phyloP scores from a whole-genome alignment of 148 eudicot genomes.

The Spergularia bocconei region DNA sequence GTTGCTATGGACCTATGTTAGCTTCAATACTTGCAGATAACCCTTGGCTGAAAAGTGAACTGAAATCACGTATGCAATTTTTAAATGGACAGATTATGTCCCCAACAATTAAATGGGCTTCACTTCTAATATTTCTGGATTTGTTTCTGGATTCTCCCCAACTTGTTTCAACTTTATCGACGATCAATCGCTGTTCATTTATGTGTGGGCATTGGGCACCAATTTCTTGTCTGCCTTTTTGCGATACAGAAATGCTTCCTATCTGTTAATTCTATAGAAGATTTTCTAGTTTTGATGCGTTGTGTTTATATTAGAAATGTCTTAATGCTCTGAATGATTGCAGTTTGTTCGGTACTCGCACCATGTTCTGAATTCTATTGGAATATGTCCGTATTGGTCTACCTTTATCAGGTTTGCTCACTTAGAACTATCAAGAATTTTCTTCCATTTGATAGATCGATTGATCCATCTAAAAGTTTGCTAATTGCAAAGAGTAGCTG shows the following conservation, averaged over 20 bases:
- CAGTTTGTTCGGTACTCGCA: slow-evolving; percentile 80
- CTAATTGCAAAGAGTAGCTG: not conserved
- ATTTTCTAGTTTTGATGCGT: not conserved
- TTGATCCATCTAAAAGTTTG: not conserved
- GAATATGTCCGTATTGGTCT: slow-evolving; percentile 52
- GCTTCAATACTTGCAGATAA: not conserved
- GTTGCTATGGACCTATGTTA: not conserved
- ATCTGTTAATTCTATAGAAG: not conserved
- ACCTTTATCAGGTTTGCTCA: slow-evolving; percentile 65
- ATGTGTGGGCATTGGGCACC: not conserved
- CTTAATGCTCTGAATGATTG: slow-evolving; percentile 24
- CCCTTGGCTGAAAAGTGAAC: too few species aligned
- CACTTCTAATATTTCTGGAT: not conserved
- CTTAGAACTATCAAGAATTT: slow-evolving; percentile 1
- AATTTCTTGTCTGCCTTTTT: not conserved
- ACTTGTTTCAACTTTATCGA: not conserved
- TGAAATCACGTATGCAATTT: not conserved
- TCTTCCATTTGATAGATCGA: not conserved
- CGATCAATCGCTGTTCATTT: not conserved
- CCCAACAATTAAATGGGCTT: not conserved
- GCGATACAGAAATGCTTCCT: not conserved
- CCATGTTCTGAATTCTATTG: slow-evolving; percentile 69
- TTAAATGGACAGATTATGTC: not conserved
- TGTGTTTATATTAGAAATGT: slow-evolving; percentile 7
- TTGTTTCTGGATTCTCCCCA: not conserved